Evolutionary conservation across 2,329 filamentous ascomycete species (phyloP).

Genomic region (Calonectria crousiana): DNA sequence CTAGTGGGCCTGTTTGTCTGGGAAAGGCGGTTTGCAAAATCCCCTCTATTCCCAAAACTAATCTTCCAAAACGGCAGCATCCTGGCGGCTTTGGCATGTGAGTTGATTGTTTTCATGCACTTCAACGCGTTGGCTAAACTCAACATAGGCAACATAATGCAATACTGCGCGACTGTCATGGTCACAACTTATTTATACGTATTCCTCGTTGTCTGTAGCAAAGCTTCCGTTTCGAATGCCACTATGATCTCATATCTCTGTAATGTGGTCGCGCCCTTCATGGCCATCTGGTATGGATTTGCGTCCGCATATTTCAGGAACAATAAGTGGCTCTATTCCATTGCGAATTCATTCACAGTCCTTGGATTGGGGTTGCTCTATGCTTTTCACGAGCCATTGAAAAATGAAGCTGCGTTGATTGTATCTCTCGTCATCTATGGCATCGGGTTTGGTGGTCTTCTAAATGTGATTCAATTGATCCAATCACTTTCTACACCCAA

Average conservation of each 20-base stretch:
- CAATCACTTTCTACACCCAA: not conserved
- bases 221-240: not conserved
- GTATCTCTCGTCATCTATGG: not conserved
- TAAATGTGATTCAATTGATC: not conserved
- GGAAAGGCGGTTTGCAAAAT: not conserved
- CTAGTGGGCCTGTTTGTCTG: not conserved
- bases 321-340: not conserved
- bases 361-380: not conserved
- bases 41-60: not conserved
- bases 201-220: not conserved
- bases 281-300: not conserved
- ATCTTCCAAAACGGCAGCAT: not conserved
- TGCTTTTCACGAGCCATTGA: not conserved
- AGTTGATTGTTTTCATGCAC: not conserved
- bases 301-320: not conserved
- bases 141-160: not conserved
- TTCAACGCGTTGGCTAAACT: fast-evolving
- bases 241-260: slow-evolving; percentile 1
- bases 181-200: not conserved
- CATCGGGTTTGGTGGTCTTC: not conserved
- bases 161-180: not conserved
- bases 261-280: not conserved
- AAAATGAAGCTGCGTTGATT: not conserved
- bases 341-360: not conserved
- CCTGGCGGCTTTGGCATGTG: not conserved